phyloP scores from a whole-genome alignment of 352 stramenopile genomes.

The Phytophthora pluvialis region DNA sequence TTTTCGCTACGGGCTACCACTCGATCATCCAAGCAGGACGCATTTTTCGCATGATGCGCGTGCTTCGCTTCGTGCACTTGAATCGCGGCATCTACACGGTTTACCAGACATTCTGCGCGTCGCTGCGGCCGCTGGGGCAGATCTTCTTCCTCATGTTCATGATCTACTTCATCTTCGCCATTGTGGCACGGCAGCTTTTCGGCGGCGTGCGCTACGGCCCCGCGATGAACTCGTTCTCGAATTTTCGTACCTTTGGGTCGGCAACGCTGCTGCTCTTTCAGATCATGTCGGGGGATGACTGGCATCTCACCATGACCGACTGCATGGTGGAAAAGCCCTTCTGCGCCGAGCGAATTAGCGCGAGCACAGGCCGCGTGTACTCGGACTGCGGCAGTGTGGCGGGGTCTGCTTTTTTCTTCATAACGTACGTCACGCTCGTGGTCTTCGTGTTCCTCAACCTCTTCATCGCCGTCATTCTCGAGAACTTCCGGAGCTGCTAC shows the following conservation, averaged over 20 bases:
- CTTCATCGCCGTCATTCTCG: constrained; percentile 83
- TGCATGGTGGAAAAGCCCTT: constrained; percentile 68
- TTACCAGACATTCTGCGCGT: constrained; percentile 80
- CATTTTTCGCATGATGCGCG: constrained; percentile 80
- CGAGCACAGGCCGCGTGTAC: constrained; percentile 42
- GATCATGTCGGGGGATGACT: constrained; percentile 86
- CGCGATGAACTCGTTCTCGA: constrained; percentile 71
- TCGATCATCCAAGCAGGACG: constrained; percentile 72
- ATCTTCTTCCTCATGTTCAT: constrained; percentile 86
- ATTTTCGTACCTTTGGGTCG: constrained; percentile 73
- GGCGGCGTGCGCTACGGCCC: constrained; percentile 63
- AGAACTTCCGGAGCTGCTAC: constrained; percentile 86
- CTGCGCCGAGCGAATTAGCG: constrained; percentile 54
- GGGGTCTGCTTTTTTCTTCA: constrained; percentile 63
- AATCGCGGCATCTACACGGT: constrained; percentile 77
- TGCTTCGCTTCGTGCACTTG: constrained; percentile 76
- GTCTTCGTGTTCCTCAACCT: constrained; percentile 88
- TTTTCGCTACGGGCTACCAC: constrained; percentile 65
- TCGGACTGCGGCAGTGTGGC: constrained; percentile 67
- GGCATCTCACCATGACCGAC: constrained; percentile 85
- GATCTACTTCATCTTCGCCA: constrained; percentile 86
- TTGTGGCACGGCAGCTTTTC: constrained; percentile 78
- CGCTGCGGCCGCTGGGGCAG: constrained; percentile 66
- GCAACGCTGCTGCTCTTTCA: constrained; percentile 76
- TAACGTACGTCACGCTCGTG: constrained; percentile 76